A percentile compares a stretch with the other conserved stretches of the same genome.
phyloP scores from a whole-genome alignment of 805 yeast genomes.

The Isabelozyma heimii region DNA sequence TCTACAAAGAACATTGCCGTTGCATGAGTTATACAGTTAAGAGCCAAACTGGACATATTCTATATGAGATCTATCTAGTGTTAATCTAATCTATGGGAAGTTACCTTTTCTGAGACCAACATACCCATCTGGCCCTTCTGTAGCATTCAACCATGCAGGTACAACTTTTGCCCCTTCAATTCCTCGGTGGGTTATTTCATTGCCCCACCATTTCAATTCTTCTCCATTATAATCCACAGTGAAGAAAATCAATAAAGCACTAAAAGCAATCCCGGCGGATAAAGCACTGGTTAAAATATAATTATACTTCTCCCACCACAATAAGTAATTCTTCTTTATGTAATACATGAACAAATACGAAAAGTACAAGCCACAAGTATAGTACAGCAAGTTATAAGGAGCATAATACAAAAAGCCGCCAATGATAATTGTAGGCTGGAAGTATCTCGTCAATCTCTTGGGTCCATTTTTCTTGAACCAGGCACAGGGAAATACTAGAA shows the following conservation, averaged over 20 bases:
- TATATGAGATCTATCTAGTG: background rate
- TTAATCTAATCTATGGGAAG: slow-evolving; percentile 16
- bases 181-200: slow-evolving; percentile 29
- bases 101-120: slow-evolving; percentile 27
- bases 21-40: too few relatives aligned
- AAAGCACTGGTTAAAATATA: slow-evolving; percentile 59
- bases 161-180: slow-evolving; percentile 29
- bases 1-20: too few relatives aligned
- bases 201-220: slow-evolving; percentile 66
- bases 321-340: slow-evolving; percentile 45
- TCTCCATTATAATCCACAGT: slow-evolving; percentile 45
- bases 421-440: slow-evolving; percentile 55
- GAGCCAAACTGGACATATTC: too few relatives aligned
- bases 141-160: slow-evolving; percentile 26
- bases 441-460: slow-evolving; percentile 23
- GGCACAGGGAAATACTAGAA: slow-evolving; percentile 36
- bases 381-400: slow-evolving; percentile 50
- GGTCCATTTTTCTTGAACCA: slow-evolving; percentile 38
- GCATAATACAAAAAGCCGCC: slow-evolving; percentile 49
- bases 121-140: slow-evolving; percentile 30
- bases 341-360: slow-evolving; percentile 58
- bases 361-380: slow-evolving; percentile 60
- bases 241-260: slow-evolving; percentile 59
- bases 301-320: slow-evolving; percentile 75
- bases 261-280: slow-evolving; percentile 61